A percentile compares a stretch with the other conserved stretches of the same genome.
phyloP scores from a whole-genome alignment of 139 green algal species.

The Limnomonas spitsbergensis region DNA sequence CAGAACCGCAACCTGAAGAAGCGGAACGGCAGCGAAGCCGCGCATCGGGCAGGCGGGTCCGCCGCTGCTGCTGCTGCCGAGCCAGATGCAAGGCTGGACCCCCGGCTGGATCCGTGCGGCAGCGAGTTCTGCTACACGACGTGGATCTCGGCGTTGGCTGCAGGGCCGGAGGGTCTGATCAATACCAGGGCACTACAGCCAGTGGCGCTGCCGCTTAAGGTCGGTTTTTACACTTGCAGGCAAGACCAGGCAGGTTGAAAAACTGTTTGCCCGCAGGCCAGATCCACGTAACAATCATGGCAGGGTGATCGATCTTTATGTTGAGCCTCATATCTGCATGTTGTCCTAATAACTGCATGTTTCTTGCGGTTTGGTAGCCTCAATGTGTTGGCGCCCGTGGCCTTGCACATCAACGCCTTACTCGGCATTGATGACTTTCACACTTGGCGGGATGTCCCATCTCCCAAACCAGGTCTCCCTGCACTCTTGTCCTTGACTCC shows the following conservation, averaged over 20 bases:
- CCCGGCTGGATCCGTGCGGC: not conserved
- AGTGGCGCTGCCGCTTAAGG: slow-evolving; percentile 5
- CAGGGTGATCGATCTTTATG: no score
- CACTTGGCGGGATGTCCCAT: not conserved
- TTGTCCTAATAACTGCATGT: no score
- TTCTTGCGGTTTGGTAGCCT: no score
- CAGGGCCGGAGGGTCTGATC: not conserved
- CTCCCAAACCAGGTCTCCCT: not conserved
- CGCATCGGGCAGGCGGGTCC: not conserved
- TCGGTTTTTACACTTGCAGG: not conserved
- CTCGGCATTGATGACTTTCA: not conserved
- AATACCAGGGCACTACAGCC: not conserved
- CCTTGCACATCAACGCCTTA: not conserved
- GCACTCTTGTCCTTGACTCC: not conserved
- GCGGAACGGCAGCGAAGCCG: not conserved
- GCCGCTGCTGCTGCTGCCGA: not conserved
- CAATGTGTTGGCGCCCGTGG: no score
- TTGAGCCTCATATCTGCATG: no score
- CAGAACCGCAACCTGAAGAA: not conserved
- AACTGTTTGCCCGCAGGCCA: not conserved
- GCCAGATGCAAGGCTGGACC: no score
- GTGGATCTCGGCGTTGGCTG: not conserved
- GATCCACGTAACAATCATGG: not conserved
- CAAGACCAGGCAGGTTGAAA: not conserved
- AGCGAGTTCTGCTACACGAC: not conserved